A percentile compares a stretch with the other conserved stretches of the same genome.
phyloP scores from a whole-genome alignment of 1,284 basidiomycete genomes.

The Lentinus polychrous region DNA sequence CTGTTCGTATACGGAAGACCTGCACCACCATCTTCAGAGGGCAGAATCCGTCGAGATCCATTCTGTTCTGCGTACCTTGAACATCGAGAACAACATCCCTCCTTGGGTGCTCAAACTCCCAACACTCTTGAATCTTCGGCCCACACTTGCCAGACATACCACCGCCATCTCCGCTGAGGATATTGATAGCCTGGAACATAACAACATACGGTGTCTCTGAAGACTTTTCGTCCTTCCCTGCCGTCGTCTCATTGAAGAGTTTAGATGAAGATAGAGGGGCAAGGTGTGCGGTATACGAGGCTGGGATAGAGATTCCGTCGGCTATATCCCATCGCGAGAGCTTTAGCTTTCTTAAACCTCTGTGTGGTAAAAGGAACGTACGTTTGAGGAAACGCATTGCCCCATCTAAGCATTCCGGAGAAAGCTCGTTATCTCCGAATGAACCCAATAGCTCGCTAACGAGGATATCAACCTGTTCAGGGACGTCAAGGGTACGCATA shows the following conservation, averaged over 20 bases:
- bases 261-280: slow-evolving; percentile 93
- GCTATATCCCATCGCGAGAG: slow-evolving; percentile 38
- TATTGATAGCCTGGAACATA: slow-evolving; percentile 91
- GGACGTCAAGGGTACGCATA: slow-evolving; percentile 80
- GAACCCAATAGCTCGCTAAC: slow-evolving; percentile 95
- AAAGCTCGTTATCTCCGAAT: slow-evolving; percentile 98
- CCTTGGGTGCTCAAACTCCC: slow-evolving; percentile 95
- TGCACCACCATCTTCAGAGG: slow-evolving; percentile 22
- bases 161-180: slow-evolving; percentile 69
- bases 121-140: slow-evolving; percentile 87
- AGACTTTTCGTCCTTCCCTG: slow-evolving; percentile 55
- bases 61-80: slow-evolving; percentile 42
- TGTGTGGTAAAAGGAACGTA: too few species aligned
- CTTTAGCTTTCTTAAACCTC: slow-evolving; percentile 1
- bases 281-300: slow-evolving; percentile 91
- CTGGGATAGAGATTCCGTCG: slow-evolving; percentile 92
- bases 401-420: slow-evolving; percentile 97
- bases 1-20: slow-evolving; percentile 82
- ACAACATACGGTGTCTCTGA: slow-evolving; percentile 97
- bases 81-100: slow-evolving; percentile 70
- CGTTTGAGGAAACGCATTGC: slow-evolving; percentile 87
- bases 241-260: slow-evolving; percentile 75
- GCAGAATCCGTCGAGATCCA: slow-evolving; percentile 2
- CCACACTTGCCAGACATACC: slow-evolving; percentile 64
- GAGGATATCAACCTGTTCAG: slow-evolving; percentile 87